Evolutionary conservation across 371 early-diverging fungal species (phyloP).

Genomic region (Lichtheimia ornata): DNA sequence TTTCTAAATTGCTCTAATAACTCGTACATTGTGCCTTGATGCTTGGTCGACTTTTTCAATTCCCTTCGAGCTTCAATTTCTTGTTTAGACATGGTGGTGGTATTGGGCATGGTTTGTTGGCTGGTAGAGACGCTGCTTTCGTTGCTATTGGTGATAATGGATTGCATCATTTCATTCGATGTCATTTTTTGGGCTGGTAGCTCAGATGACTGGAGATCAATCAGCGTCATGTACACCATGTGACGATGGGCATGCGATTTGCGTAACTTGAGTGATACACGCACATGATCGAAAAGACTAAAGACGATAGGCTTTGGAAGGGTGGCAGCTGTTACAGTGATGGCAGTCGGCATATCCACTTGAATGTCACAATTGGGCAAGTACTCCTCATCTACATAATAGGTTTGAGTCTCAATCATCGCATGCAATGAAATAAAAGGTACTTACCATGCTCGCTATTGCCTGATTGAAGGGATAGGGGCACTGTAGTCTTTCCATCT

Average conservation of each 20-base stretch:
- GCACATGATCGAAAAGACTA: constrained; percentile 60
- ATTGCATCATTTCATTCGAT: constrained; percentile 15
- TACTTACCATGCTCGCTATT: constrained; percentile 34
- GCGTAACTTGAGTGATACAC: constrained; percentile 57
- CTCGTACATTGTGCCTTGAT: constrained; percentile 20
- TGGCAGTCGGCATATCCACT: constrained; percentile 14
- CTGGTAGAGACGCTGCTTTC: too few species aligned
- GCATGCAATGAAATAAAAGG: not conserved
- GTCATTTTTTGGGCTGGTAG: constrained; percentile 4
- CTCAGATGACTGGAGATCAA: constrained; percentile 39
- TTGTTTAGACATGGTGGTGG: constrained; percentile 9
- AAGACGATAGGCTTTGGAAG: constrained; percentile 45
- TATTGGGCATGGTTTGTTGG: not conserved
- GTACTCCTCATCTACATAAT: constrained; percentile 22
- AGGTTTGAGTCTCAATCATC: not conserved
- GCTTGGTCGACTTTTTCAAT: constrained; percentile 11
- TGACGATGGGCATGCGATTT: constrained; percentile 65
- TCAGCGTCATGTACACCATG: constrained; percentile 59
- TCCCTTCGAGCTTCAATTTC: constrained; percentile 18
- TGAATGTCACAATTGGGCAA: constrained; percentile 31
- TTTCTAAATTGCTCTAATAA: constrained; percentile 24
- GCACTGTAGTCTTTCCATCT: constrained; percentile 53
- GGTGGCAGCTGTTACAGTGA: constrained; percentile 21
- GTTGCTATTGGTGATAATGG: constrained; percentile 9
- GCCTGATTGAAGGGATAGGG: constrained; percentile 61